phyloP scores from a whole-genome alignment of 345 rosid genomes.

The Rhodamnia argentea region DNA sequence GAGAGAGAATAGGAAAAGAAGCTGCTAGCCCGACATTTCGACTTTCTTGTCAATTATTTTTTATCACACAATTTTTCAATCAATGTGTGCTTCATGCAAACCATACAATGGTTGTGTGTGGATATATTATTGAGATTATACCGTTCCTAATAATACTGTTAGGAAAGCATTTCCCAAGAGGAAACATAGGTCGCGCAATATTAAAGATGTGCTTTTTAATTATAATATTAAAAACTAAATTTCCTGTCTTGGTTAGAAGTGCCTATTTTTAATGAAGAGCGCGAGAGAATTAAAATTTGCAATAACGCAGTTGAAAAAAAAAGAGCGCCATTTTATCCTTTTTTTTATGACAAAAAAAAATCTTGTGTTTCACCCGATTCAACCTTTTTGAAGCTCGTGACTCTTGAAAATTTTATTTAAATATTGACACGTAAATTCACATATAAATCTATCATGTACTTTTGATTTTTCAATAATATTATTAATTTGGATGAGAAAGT shows the following conservation, averaged over 20 bases:
- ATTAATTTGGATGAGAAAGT: background rate
- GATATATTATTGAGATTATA: too few species aligned
- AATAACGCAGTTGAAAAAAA: background rate
- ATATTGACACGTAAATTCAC: background rate
- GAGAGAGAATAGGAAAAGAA: background rate
- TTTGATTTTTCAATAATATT: background rate
- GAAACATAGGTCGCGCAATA: background rate
- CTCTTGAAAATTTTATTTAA: background rate
- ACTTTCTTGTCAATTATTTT: too few species aligned
- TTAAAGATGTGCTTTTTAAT: background rate
- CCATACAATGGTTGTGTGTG: too few species aligned
- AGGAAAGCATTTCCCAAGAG: background rate
- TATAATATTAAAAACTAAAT: background rate
- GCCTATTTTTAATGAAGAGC: background rate
- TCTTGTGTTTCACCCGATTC: background rate
- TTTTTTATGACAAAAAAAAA: background rate
- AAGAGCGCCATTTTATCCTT: background rate
- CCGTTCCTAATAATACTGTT: too few species aligned
- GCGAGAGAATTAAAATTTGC: background rate
- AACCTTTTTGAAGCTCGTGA: background rate
- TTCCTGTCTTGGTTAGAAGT: background rate
- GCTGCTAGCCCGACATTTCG: too few species aligned
- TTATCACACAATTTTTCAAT: too few species aligned
- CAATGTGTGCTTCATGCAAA: too few species aligned
- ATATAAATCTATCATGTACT: background rate